A percentile compares a stretch with the other conserved stretches of the same genome.
These are phyloP conservation scores for Ceratocystis eucalypticola DNA, from an alignment of 2,329 filamentous ascomycete genomes.

Conservation along the genomic window DNA sequence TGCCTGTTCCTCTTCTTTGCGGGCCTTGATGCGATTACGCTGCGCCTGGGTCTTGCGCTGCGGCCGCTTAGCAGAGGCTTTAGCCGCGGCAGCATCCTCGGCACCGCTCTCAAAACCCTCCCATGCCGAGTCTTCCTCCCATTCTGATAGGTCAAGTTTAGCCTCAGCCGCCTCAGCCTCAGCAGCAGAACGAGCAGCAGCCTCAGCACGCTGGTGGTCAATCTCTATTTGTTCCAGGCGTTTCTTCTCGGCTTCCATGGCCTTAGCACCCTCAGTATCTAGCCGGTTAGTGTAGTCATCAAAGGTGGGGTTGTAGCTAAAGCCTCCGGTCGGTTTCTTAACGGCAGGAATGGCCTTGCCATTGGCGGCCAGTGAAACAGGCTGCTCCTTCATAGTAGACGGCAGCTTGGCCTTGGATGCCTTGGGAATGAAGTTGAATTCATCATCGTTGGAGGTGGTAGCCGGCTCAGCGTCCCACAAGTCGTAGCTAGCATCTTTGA, in stretches of 20 bases:
- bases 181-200: conserved; percentile 55
- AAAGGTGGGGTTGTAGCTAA: conserved; percentile 85
- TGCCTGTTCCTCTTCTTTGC: conserved; percentile 73
- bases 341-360: conserved; percentile 72
- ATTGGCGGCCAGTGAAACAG: conserved; percentile 68
- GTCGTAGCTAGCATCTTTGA: conserved; percentile 58
- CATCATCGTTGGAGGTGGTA: conserved; percentile 26
- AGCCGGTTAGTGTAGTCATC: conserved; percentile 72
- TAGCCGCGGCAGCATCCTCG: conserved; percentile 48
- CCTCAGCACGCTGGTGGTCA: conserved; percentile 53
- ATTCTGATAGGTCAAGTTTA: conserved; percentile 51
- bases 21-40: conserved; percentile 73
- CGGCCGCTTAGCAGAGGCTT: conserved; percentile 58
- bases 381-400: conserved; percentile 58
- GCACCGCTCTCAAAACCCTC: conserved; percentile 75
- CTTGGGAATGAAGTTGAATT: conserved; percentile 55
- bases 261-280: conserved; percentile 61
- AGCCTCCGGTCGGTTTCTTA: conserved; percentile 62
- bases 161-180: conserved; percentile 61
- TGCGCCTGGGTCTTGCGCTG: conserved; percentile 76
- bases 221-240: conserved; percentile 53
- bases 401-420: conserved; percentile 56
- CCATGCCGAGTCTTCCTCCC: conserved; percentile 84
- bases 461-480: conserved; percentile 49
- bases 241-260: conserved; percentile 63